phyloP scores from a whole-genome alignment of 2,329 filamentous ascomycete species.

The Fusarium pseudoanthophilum region DNA sequence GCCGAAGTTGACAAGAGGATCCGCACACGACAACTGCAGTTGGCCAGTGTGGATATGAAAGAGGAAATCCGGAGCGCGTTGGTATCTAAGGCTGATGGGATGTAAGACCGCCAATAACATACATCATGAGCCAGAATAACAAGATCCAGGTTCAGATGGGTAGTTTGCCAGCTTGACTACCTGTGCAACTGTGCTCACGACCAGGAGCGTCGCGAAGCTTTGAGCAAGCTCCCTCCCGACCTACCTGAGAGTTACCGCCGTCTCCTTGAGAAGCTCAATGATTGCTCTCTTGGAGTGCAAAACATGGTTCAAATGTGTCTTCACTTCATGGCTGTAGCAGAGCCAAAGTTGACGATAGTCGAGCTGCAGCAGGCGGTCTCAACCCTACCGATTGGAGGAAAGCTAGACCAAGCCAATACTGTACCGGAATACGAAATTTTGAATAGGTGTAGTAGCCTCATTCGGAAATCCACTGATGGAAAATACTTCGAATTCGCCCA shows the following conservation, averaged over 20 bases:
- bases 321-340: not conserved
- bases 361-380: slow-evolving; percentile 19
- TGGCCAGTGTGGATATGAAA: not conserved
- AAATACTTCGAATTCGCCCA: slow-evolving; percentile 19
- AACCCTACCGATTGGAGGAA: not conserved
- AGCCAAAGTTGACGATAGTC: accelerated
- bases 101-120: not conserved
- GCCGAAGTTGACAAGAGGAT: slow-evolving; percentile 21
- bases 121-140: accelerated
- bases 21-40: not conserved
- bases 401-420: not conserved
- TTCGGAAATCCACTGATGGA: not conserved
- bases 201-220: slow-evolving; percentile 11
- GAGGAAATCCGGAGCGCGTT: slow-evolving; percentile 15
- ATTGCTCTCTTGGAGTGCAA: not conserved
- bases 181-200: slow-evolving; percentile 20
- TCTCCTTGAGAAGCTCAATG: not conserved
- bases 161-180: slow-evolving; percentile 34
- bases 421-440: slow-evolving; percentile 8
- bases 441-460: slow-evolving; percentile 19
- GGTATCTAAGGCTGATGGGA: slow-evolving; percentile 15
- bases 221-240: not conserved
- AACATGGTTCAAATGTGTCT: slow-evolving; percentile 15
- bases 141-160: slow-evolving; percentile 30
- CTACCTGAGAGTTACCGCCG: slow-evolving; percentile 21